These are phyloP conservation scores for Suhomyces atakaporum DNA, from an alignment of 1,139 yeast genomes.

Conservation along the genomic window DNA sequence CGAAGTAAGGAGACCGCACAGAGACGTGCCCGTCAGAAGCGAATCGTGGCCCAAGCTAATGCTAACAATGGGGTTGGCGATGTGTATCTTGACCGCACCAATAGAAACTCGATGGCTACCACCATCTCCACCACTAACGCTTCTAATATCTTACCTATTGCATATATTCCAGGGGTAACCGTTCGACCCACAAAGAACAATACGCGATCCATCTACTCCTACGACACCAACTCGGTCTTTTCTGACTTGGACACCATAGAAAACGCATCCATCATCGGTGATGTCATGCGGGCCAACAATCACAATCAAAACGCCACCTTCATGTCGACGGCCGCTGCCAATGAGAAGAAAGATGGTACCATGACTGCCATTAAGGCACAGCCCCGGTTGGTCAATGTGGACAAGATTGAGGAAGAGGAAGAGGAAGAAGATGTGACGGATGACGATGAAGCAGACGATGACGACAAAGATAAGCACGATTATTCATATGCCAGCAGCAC, in stretches of 20 bases:
- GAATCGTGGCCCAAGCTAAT: slow-evolving; percentile 19
- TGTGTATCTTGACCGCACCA: slow-evolving; percentile 30
- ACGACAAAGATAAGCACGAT: too few relatives aligned
- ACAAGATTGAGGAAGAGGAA: slow-evolving; percentile 52
- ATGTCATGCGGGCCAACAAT: slow-evolving; percentile 35
- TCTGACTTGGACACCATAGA: slow-evolving; percentile 55
- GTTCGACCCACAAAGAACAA: slow-evolving; percentile 55
- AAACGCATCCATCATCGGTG: slow-evolving; percentile 58
- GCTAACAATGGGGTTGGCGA: slow-evolving; percentile 9
- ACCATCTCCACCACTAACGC: slow-evolving; percentile 71
- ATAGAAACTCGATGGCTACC: slow-evolving; percentile 54
- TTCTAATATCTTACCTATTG: slow-evolving; percentile 88
- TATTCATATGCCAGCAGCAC: too few relatives aligned
- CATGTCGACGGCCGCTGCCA: slow-evolving; percentile 8
- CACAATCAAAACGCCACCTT: slow-evolving; percentile 15
- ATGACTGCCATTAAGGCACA: slow-evolving; percentile 73
- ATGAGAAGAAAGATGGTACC: slow-evolving; percentile 26
- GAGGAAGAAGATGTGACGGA: slow-evolving; percentile 35
- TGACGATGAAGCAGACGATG: slow-evolving; percentile 17
- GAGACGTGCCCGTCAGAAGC: slow-evolving; percentile 19
- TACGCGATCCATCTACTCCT: slow-evolving; percentile 50
- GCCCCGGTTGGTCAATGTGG: slow-evolving; percentile 64
- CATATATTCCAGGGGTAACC: slow-evolving; percentile 91
- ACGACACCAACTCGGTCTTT: slow-evolving; percentile 52
- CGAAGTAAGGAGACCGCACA: slow-evolving; percentile 20